These are phyloP conservation scores for Diplodia corticola DNA, from an alignment of 2,329 filamentous ascomycete genomes.

Conservation along the genomic window DNA sequence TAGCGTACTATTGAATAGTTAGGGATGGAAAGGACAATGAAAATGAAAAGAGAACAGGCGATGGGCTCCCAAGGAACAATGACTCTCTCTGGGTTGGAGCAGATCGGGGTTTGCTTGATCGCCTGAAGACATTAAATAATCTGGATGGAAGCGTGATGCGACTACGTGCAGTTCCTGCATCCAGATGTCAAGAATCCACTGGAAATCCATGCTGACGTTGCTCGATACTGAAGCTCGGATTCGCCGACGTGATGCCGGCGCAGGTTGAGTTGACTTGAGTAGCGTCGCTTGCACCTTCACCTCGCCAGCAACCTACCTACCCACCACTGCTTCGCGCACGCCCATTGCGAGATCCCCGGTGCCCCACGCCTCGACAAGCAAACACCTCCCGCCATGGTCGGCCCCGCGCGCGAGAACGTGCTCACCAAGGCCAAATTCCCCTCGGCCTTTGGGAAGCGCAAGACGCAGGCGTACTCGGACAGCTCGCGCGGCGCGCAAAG, in stretches of 20 bases:
- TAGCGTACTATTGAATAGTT: not conserved
- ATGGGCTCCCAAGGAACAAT: not conserved
- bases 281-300: conserved; percentile 7
- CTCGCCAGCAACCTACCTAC: not conserved
- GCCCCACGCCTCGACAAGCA: not conserved
- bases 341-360: not conserved
- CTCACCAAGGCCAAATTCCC: conserved; percentile 71
- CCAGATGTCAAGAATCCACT: not conserved
- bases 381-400: conserved; percentile 20
- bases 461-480: conserved; percentile 67
- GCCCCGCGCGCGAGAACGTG: conserved; percentile 52
- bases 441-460: conserved; percentile 64
- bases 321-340: not conserved
- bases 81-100: not conserved
- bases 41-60: not conserved
- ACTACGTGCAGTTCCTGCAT: not conserved
- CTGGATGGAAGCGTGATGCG: not conserved
- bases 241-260: not conserved
- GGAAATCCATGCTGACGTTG: not conserved
- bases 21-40: not conserved
- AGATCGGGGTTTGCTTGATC: not conserved
- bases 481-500: conserved; percentile 35
- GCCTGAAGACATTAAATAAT: not conserved
- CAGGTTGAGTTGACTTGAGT: not conserved
- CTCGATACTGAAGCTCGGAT: not conserved